A percentile compares a stretch with the other conserved stretches of the same genome.
Conservation (phyloP, 441 rosid genomes). For the Manihot esculenta region DNA sequence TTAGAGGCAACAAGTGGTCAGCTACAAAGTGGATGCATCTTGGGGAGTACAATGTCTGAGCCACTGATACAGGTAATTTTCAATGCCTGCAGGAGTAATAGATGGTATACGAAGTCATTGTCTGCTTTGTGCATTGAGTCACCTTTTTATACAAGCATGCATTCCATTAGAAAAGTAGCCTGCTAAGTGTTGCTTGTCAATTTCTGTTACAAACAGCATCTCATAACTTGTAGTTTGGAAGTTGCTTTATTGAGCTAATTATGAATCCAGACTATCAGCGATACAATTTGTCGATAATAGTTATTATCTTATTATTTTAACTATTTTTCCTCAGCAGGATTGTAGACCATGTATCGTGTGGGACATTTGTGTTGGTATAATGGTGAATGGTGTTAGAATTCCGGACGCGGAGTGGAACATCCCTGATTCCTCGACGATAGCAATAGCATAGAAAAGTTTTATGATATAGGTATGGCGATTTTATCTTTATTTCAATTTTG, state of each 20-base stretch:
- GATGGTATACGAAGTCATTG: not conserved
- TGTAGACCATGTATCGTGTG: not conserved
- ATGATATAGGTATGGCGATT: not conserved
- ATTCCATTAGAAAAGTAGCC: too few species aligned
- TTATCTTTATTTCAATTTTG: not conserved
- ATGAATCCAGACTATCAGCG: too few species aligned
- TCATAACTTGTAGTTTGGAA: too few species aligned
- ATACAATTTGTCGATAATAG: too few species aligned
- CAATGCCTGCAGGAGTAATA: not conserved
- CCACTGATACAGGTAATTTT: conserved; percentile 31
- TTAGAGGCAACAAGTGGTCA: conserved; percentile 92
- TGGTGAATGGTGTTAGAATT: not conserved
- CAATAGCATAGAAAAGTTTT: not conserved
- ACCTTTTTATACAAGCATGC: too few species aligned
- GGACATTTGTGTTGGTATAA: not conserved
- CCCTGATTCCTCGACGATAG: not conserved
- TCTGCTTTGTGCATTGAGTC: too few species aligned
- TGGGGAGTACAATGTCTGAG: conserved; percentile 56
- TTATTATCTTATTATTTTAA: not conserved
- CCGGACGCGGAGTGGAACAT: not conserved
- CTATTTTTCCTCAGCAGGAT: conserved; percentile 5
- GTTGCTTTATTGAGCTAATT: too few species aligned
- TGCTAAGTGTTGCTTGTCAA: too few species aligned
- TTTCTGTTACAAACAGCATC: too few species aligned
- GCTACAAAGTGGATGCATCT: conserved; percentile 89